phyloP scores from a whole-genome alignment of 2,329 filamentous ascomycete species.

The Epichloe gansuensis region DNA sequence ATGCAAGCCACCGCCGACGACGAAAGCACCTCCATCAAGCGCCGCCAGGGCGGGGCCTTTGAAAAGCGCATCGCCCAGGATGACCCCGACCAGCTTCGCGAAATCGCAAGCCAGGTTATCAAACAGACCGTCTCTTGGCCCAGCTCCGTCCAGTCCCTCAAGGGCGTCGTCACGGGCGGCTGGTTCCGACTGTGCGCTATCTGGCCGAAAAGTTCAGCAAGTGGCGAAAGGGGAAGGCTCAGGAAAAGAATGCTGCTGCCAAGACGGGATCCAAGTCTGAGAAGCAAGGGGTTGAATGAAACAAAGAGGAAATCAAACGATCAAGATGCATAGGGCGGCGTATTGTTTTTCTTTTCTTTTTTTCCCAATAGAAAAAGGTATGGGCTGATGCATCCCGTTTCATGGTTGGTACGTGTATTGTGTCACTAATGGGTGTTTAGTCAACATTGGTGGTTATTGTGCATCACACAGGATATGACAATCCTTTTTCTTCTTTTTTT shows the following conservation, averaged over 20 bases:
- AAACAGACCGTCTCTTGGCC: conserved; percentile 87
- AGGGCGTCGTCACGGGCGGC: conserved; percentile 72
- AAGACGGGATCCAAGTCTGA: conserved; percentile 5
- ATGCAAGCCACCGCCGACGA: conserved; percentile 65
- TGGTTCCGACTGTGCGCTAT: conserved; percentile 60
- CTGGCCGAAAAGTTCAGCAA: conserved; percentile 69
- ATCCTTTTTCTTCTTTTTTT: no score
- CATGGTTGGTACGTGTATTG: no score
- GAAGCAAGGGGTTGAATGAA: background rate
- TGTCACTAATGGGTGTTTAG: no score
- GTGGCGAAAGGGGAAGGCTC: conserved; percentile 34
- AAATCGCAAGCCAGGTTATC: conserved; percentile 64
- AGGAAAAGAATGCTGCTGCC: conserved; percentile 11
- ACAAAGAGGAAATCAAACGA: background rate
- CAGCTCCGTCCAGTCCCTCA: conserved; percentile 75
- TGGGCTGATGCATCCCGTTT: no score
- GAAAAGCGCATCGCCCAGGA: conserved; percentile 72
- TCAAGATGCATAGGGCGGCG: background rate
- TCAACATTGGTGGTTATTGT: no score
- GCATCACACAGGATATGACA: no score
- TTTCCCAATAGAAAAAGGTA: no score
- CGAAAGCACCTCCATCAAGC: conserved; percentile 49
- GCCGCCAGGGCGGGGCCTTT: conserved; percentile 70
- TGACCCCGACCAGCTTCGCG: conserved; percentile 51
- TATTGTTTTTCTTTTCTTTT: background rate